Evolutionary conservation across 2,329 filamentous ascomycete genomes (phyloP).

Genomic region (Coniochaeta sp.): DNA sequence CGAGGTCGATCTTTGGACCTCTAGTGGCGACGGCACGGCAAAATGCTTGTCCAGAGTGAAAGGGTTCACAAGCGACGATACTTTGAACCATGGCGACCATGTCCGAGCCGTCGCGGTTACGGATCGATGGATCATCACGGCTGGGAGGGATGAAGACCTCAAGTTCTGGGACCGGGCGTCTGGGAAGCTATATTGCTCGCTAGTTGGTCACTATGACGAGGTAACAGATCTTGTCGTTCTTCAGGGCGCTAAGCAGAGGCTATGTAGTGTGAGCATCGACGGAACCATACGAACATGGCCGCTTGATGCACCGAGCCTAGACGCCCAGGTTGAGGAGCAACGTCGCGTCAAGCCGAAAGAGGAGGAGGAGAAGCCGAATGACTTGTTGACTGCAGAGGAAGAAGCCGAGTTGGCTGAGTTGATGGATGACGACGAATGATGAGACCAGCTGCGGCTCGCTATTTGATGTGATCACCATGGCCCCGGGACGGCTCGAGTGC

Average conservation of each 20-base stretch:
- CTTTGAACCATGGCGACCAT: conserved; percentile 77
- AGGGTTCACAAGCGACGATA: conserved; percentile 64
- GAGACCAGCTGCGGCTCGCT: background rate
- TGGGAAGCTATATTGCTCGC: conserved; percentile 64
- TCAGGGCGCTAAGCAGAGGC: conserved; percentile 32
- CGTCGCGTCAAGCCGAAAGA: conserved; percentile 43
- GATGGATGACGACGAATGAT: conserved; percentile 62
- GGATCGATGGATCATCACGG: conserved; percentile 75
- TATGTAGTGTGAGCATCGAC: conserved; percentile 85
- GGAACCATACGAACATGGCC: conserved; percentile 82
- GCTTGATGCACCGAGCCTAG: conserved; percentile 52
- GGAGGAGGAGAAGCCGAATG: conserved; percentile 32
- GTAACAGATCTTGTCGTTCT: conserved; percentile 72
- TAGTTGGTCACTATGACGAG: conserved; percentile 86
- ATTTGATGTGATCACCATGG: background rate
- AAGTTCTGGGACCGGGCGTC: conserved; percentile 77
- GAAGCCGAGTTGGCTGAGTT: conserved; percentile 84
- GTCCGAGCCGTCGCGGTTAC: conserved; percentile 74
- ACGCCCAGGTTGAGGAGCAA: conserved; percentile 39
- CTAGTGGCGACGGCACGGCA: conserved; percentile 81
- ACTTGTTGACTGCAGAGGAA: conserved; percentile 74
- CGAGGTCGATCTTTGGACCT: conserved; percentile 78
- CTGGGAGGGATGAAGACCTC: conserved; percentile 84
- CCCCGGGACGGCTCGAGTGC: background rate
- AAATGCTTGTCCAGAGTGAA: conserved; percentile 68